Conservation (phyloP, 2,329 filamentous ascomycete genomes). For the Acrodontium crateriforme region DNA sequence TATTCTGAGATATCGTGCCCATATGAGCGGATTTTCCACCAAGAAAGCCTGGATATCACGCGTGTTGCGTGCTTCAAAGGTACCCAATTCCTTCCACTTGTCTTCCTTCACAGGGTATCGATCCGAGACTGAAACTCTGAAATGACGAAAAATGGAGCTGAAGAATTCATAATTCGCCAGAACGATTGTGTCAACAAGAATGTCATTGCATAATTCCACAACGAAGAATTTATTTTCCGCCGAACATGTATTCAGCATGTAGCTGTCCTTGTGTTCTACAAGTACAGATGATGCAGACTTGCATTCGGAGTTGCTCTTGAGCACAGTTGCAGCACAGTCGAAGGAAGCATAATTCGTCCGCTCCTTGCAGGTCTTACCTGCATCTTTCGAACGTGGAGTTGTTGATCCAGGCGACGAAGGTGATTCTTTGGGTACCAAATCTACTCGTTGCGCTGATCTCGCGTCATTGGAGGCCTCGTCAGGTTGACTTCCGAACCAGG, state of each 20-base stretch:
- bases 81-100: slow-evolving; percentile 79
- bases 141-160: slow-evolving; percentile 86
- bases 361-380: slow-evolving; percentile 94
- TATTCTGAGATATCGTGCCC: slow-evolving; percentile 82
- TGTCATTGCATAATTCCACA: slow-evolving; percentile 78
- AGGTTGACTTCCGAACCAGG: slow-evolving; percentile 39
- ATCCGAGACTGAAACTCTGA: slow-evolving; percentile 85
- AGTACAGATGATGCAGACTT: slow-evolving; percentile 82
- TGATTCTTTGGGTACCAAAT: slow-evolving; percentile 1
- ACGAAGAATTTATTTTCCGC: slow-evolving; percentile 85
- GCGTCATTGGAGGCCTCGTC: slow-evolving; percentile 1
- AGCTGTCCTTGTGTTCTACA: slow-evolving; percentile 95
- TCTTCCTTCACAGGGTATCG: slow-evolving; percentile 85
- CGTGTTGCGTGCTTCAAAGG: slow-evolving; percentile 82
- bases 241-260: slow-evolving; percentile 89
- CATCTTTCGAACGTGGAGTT: slow-evolving; percentile 67
- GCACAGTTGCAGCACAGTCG: slow-evolving; percentile 82
- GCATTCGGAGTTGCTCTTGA: slow-evolving; percentile 76
- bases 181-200: slow-evolving; percentile 87
- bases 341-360: slow-evolving; percentile 96
- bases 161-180: slow-evolving; percentile 98
- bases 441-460: slow-evolving; percentile 2
- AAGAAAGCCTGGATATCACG: slow-evolving; percentile 89
- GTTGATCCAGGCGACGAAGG: slow-evolving; percentile 4
- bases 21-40: slow-evolving; percentile 88